Evolutionary conservation across 495 filamentous ascomycete species (phyloP).

Genomic region (Neurospora tetraspora): DNA sequence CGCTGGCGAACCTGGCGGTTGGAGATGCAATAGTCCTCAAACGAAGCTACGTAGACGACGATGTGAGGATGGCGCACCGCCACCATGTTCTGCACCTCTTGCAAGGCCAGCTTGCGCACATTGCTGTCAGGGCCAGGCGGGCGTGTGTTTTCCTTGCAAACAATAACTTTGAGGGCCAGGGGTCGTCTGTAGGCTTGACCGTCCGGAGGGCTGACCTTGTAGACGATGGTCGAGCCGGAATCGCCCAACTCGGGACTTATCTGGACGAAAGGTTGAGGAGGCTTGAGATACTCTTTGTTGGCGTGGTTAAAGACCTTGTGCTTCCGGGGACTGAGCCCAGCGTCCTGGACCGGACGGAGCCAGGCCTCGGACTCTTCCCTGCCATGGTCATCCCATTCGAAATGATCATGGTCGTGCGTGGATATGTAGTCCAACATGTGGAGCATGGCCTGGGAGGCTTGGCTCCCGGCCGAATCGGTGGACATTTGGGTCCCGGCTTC

Average conservation of each 20-base stretch:
- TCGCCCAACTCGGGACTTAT: constrained; percentile 17
- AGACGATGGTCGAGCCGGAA: constrained; percentile 22
- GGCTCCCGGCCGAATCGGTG: constrained; percentile 12
- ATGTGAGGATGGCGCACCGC: constrained; percentile 22
- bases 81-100: constrained; percentile 23
- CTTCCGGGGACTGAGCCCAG: constrained; percentile 14
- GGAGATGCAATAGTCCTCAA: constrained; percentile 24
- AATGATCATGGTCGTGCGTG: constrained; percentile 11
- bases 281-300: constrained; percentile 20
- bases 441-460: constrained; percentile 11
- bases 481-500: constrained; percentile 6
- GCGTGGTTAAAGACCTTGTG: constrained; percentile 26
- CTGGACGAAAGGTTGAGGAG: constrained; percentile 15
- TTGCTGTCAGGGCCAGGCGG: constrained; percentile 21
- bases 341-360: constrained; percentile 13
- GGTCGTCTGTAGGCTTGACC: constrained; percentile 13
- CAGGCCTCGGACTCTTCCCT: constrained; percentile 14
- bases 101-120: constrained; percentile 14
- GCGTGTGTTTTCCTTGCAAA: constrained; percentile 17
- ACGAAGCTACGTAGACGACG: constrained; percentile 24
- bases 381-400: constrained; percentile 17
- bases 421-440: constrained; percentile 14
- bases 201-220: constrained; percentile 16
- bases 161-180: constrained; percentile 23
- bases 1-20: constrained; percentile 6